Evolutionary conservation across 2,329 filamentous ascomycete genomes (phyloP).

Genomic region (Phialophora expanda): DNA sequence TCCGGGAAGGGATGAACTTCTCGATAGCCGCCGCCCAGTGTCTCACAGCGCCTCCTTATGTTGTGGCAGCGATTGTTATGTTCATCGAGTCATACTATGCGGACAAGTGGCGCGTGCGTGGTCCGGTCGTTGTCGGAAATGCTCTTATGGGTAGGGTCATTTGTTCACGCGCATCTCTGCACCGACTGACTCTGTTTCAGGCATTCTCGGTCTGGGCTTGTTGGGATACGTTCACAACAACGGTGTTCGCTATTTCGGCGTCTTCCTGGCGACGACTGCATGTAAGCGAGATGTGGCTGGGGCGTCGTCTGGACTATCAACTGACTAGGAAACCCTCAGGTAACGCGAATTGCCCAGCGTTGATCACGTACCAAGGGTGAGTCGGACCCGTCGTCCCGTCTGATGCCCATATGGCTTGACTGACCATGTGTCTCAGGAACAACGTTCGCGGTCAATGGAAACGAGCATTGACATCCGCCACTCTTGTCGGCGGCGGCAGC

Average conservation of each 20-base stretch:
- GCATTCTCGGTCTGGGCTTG: slow-evolving; percentile 7
- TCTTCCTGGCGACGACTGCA: slow-evolving; percentile 10
- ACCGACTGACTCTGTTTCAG: background rate
- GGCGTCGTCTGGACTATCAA: too few species aligned
- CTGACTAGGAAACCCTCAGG: slow-evolving; percentile 45
- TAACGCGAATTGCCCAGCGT: slow-evolving; percentile 75
- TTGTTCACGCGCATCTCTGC: background rate
- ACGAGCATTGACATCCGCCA: slow-evolving; percentile 4
- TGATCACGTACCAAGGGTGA: slow-evolving; percentile 66
- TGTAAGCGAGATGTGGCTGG: background rate
- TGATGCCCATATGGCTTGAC: slow-evolving; percentile 47
- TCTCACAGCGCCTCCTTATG: slow-evolving; percentile 73
- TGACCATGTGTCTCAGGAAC: slow-evolving; percentile 3
- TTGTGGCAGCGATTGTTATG: slow-evolving; percentile 66
- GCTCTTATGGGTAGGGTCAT: slow-evolving; percentile 58
- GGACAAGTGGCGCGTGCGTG: slow-evolving; percentile 70
- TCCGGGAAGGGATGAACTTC: slow-evolving; percentile 68
- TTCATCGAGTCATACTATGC: slow-evolving; percentile 65
- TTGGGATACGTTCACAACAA: slow-evolving; percentile 4
- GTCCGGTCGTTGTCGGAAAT: slow-evolving; percentile 70
- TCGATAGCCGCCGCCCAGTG: slow-evolving; percentile 68
- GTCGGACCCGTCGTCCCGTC: background rate
- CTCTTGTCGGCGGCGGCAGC: slow-evolving; percentile 6
- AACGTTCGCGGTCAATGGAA: slow-evolving; percentile 15
- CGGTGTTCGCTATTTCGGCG: slow-evolving; percentile 10